Evolutionary conservation across 257 asterid species (phyloP), one percentile per base, ranked within the genome.

Genomic region (Solanum stenotomum): DNA sequence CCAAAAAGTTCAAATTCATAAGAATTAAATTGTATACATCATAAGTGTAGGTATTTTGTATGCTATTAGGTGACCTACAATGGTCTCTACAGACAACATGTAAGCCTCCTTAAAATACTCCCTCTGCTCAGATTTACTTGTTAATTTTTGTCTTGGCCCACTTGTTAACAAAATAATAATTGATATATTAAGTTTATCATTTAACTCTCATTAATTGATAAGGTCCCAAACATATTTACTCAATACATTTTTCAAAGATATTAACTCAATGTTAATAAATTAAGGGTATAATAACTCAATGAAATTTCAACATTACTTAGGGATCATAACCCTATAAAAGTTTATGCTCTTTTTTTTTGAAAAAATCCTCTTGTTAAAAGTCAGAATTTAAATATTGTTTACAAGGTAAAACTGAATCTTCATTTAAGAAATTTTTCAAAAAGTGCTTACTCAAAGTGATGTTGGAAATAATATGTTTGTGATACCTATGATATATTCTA

Each of bases 401-500:
- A 8, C 52, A 20, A 23, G 46, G 10, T 8, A 46, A 44, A 1
- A 46, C 6, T 46, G 18, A 46, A 46, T 10, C 14, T 42, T 42
- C 14, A 42, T 13, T 13, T 13, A 46, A 46, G 56, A 15, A 46
- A 13, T 95, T 22, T 94, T 94, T 83, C 90, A 91, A 35, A 95
- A 94, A 87, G 96, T 92, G 33, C 89, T 95, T 72, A 93, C 95
- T 8, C 98, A 95, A 2, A 94, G 95, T 70, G 98, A 95, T 25
- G 93, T 94, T 0, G 86, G 96, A 56, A 93, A 93, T 59, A 90
- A 44, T 10, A 86, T 96, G 76, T 92, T 94, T 2, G 98, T 95
- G 6, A 94, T 94, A 37, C 97, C 98, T 0, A 95, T 89, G 88
- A 93, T 86, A 81, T 92, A 76, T 5, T 93, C 95, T 0, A 4